Percentiles rank a stretch among this genome's conserved stretches.
These are phyloP conservation scores for Naganishia sp. DNA, from an alignment of 1,284 basidiomycete genomes.

Conservation along the genomic window DNA sequence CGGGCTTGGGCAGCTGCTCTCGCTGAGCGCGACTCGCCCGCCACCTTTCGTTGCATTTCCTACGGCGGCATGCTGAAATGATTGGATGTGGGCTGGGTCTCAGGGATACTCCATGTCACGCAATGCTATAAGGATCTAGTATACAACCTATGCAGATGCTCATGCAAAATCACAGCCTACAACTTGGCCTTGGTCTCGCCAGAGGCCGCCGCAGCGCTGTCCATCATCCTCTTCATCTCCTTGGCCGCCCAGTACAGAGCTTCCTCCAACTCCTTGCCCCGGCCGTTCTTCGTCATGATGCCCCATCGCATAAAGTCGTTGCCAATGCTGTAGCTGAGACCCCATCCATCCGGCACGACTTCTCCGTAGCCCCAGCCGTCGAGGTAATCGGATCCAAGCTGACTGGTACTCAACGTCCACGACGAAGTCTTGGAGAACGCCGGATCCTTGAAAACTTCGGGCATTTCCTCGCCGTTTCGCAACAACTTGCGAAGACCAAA, in stretches of 20 bases:
- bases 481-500: constrained; percentile 89
- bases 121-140: too few relatives aligned
- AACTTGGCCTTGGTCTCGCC: constrained; percentile 37
- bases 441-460: constrained; percentile 75
- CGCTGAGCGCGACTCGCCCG: not conserved
- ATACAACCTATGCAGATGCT: not conserved
- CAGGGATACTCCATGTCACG: too few relatives aligned
- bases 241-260: constrained; percentile 76
- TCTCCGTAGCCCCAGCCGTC: constrained; percentile 76
- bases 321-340: constrained; percentile 88
- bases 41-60: too few relatives aligned
- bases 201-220: constrained; percentile 58
- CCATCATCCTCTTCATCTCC: constrained; percentile 73
- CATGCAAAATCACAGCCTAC: constrained; percentile 1
- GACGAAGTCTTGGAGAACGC: constrained; percentile 72
- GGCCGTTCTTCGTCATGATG: constrained; percentile 76
- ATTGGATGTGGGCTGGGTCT: too few relatives aligned
- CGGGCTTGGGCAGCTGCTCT: too few relatives aligned
- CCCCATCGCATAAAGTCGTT: constrained; percentile 88
- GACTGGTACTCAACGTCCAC: constrained; percentile 91
- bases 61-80: too few relatives aligned
- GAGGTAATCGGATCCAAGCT: constrained; percentile 78
- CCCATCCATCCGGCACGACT: constrained; percentile 92
- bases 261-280: constrained; percentile 64
- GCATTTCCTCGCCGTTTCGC: constrained; percentile 66